These are phyloP conservation scores for Nectriaceae sp. DNA, from an alignment of 2,329 filamentous ascomycete genomes.

Conservation along the genomic window DNA sequence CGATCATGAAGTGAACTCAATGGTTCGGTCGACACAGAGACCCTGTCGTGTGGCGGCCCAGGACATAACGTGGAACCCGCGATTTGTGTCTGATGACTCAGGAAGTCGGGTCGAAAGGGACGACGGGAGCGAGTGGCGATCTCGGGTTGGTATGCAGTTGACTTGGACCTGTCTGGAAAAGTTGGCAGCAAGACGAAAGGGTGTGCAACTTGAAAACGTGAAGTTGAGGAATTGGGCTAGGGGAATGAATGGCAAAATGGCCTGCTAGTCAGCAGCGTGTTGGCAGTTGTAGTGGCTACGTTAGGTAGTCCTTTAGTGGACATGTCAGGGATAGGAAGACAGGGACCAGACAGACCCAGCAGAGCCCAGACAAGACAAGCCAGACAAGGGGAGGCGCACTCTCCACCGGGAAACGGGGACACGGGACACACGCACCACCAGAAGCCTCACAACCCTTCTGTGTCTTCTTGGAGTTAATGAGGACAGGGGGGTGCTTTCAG, in stretches of 20 bases:
- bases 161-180: conserved; percentile 21
- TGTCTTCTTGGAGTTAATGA: no score
- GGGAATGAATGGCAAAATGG: conserved; percentile 15
- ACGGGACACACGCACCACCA: background rate
- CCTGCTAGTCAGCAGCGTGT: conserved; percentile 4
- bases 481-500: no score
- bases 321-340: background rate
- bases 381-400: background rate
- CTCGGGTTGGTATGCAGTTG: conserved; percentile 32
- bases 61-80: conserved; percentile 28
- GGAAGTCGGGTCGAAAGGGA: conserved; percentile 24
- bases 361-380: background rate
- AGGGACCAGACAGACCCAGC: background rate
- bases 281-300: background rate
- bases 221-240: conserved; percentile 18
- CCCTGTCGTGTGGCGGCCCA: conserved; percentile 25
- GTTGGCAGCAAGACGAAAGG: conserved; percentile 23
- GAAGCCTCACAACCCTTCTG: no score
- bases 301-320: background rate
- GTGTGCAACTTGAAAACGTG: background rate
- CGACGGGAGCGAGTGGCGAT: conserved; percentile 28
- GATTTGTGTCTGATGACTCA: conserved; percentile 29
- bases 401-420: conserved; percentile 14
- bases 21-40: conserved; percentile 7
- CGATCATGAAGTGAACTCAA: background rate